Conservation (phyloP, 2,329 filamentous ascomycete species). For the Arthroderma sp. region DNA sequence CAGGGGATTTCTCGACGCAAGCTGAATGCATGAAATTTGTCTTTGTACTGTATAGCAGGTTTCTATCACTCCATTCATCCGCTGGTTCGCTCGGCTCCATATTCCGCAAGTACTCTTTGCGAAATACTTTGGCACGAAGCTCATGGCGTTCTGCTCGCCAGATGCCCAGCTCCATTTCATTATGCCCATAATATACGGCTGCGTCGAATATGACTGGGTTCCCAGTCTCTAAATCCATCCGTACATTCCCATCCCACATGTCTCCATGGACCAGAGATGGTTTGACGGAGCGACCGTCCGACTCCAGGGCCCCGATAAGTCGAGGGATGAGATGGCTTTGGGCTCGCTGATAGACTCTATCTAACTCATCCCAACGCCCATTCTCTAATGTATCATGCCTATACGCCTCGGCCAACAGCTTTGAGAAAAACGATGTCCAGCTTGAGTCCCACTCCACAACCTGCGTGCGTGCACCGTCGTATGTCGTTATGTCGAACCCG, state of each 20-base stretch:
- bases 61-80: constrained; percentile 18
- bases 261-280: constrained; percentile 23
- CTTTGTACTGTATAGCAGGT: constrained; percentile 12
- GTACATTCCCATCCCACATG: constrained; percentile 23
- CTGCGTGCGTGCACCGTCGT: constrained; percentile 9
- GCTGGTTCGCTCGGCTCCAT: constrained; percentile 5
- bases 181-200: constrained; percentile 20
- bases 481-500: constrained; percentile 17
- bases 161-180: constrained; percentile 17
- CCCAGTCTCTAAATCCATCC: no score
- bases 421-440: constrained; percentile 13
- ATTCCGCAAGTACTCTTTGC: constrained; percentile 1
- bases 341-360: constrained; percentile 8
- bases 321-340: constrained; percentile 18
- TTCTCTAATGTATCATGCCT: background rate
- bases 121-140: background rate
- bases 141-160: constrained; percentile 8
- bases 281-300: constrained; percentile 18
- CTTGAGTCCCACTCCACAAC: constrained; percentile 10
- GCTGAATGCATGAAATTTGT: no score
- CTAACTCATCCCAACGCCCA: constrained; percentile 1
- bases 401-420: constrained; percentile 9
- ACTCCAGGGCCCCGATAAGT: constrained; percentile 19
- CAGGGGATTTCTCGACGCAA: no score
- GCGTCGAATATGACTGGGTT: constrained; percentile 22